Evolutionary conservation across 2,329 filamentous ascomycete genomes (phyloP).

Genomic region (Colletotrichum sansevieriae): DNA sequence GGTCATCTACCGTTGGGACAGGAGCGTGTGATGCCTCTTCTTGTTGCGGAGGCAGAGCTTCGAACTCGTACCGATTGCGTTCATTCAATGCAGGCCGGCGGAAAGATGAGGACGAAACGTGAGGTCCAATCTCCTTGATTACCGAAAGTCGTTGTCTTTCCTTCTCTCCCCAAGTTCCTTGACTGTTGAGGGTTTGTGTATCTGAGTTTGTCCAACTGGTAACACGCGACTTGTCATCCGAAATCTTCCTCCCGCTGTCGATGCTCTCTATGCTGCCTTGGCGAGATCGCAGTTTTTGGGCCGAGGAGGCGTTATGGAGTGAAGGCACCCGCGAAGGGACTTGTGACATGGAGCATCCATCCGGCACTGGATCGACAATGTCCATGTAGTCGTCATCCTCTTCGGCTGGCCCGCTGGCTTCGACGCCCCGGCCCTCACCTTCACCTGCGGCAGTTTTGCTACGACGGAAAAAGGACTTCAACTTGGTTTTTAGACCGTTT

Average conservation of each 20-base stretch:
- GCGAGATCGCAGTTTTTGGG: conserved; percentile 63
- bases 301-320: conserved; percentile 61
- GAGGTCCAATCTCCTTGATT: conserved; percentile 69
- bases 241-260: conserved; percentile 53
- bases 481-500: conserved; percentile 69
- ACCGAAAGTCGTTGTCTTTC: conserved; percentile 72
- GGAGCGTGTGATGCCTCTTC: conserved; percentile 26
- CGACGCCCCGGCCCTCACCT: neutral
- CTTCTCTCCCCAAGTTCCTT: conserved; percentile 52
- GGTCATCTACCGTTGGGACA: conserved; percentile 61
- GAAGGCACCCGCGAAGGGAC: conserved; percentile 65
- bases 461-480: conserved; percentile 70
- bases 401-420: conserved; percentile 45
- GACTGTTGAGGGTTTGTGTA: conserved; percentile 64
- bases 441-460: conserved; percentile 42
- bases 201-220: conserved; percentile 80
- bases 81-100: conserved; percentile 46
- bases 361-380: conserved; percentile 52
- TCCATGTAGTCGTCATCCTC: conserved; percentile 49
- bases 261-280: conserved; percentile 68
- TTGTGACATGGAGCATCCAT: conserved; percentile 60
- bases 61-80: conserved; percentile 39
- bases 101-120: conserved; percentile 56
- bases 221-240: conserved; percentile 72
- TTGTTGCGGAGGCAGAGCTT: conserved; percentile 10